Conservation (phyloP, 768 basidiomycete species). For the Suillus tomentosus region DNA sequence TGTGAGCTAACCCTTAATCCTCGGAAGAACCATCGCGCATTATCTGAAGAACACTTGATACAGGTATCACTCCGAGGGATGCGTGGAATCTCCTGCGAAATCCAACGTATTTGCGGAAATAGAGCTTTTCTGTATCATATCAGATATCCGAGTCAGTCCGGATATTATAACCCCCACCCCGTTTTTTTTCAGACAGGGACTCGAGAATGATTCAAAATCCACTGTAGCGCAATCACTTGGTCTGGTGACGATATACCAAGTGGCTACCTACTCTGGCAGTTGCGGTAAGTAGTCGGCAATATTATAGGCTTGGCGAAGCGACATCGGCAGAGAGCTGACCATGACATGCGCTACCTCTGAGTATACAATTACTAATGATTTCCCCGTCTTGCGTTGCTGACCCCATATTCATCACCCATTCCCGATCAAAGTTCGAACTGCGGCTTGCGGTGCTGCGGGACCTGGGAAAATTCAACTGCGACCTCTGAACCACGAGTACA, state of each 20-base stretch:
- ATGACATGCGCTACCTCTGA: not conserved
- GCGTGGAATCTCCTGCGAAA: slow-evolving; percentile 1
- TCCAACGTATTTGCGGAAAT: not conserved
- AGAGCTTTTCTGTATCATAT: not conserved
- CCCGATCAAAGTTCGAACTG: not conserved
- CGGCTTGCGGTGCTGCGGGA: not conserved
- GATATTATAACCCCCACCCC: not conserved
- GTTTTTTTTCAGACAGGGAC: not conserved
- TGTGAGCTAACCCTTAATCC: slow-evolving; percentile 2
- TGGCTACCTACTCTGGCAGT: not conserved
- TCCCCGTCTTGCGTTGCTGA: not conserved
- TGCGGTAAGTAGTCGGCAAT: not conserved
- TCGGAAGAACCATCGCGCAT: slow-evolving; percentile 1
- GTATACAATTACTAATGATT: not conserved
- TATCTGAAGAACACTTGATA: not conserved
- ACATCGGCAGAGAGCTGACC: not conserved
- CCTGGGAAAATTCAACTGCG: not conserved
- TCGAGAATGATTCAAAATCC: not conserved
- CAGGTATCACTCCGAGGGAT: not conserved
- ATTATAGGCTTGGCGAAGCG: not conserved
- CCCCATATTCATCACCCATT: not conserved
- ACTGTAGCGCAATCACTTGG: not conserved
- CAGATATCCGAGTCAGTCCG: not conserved
- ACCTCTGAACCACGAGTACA: not conserved
- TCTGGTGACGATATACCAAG: not conserved